phyloP scores from a whole-genome alignment of 2,329 filamentous ascomycete genomes.

The Byssochlamys sp. region DNA sequence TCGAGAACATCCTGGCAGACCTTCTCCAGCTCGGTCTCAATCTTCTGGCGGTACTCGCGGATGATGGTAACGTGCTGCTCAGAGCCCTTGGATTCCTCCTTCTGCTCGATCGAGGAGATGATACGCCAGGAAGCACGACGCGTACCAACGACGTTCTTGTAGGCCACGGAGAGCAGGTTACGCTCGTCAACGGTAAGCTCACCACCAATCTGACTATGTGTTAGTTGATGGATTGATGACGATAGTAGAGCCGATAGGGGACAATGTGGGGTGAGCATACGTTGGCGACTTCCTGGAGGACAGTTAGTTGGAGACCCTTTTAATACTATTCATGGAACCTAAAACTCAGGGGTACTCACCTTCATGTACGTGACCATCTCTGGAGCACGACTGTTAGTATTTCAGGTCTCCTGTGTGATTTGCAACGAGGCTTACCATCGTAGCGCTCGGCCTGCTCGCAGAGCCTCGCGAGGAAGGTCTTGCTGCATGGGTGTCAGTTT shows the following conservation, averaged over 20 bases:
- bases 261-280: slow-evolving; percentile 37
- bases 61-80: slow-evolving; percentile 80
- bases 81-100: slow-evolving; percentile 98
- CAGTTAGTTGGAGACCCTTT: not conserved
- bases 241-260: slow-evolving; percentile 9
- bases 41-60: slow-evolving; percentile 98
- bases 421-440: slow-evolving; percentile 58
- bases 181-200: slow-evolving; percentile 71
- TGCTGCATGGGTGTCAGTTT: slow-evolving; percentile 53
- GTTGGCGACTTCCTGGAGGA: slow-evolving; percentile 78
- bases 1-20: slow-evolving; percentile 97
- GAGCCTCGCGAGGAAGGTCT: slow-evolving; percentile 98
- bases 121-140: slow-evolving; percentile 97
- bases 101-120: slow-evolving; percentile 96
- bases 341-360: slow-evolving; percentile 38
- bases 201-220: slow-evolving; percentile 47
- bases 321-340: not conserved
- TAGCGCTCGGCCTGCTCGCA: slow-evolving; percentile 99
- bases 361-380: slow-evolving; percentile 99
- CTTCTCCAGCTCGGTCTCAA: slow-evolving; percentile 90
- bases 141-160: slow-evolving; percentile 98
- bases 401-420: not conserved
- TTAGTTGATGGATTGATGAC: slow-evolving; percentile 11
- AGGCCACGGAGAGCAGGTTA: slow-evolving; percentile 92
- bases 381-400: slow-evolving; percentile 24